Conservation (phyloP, 2,329 filamentous ascomycete genomes). For the Xylaria sp. region DNA sequence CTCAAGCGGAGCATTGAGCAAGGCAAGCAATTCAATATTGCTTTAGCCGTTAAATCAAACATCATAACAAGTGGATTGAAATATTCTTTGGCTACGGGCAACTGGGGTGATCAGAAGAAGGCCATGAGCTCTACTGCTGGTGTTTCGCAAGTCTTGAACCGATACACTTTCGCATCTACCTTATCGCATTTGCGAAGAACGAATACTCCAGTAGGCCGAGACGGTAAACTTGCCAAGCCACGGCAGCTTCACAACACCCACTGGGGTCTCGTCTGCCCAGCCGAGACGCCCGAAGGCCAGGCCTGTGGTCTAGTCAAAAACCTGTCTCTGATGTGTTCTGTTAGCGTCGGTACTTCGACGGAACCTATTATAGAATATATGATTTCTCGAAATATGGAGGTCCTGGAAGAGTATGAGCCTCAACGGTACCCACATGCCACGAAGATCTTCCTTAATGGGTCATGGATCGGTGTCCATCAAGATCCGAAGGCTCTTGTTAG, state of each 20-base stretch:
- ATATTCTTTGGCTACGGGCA: conserved; percentile 95
- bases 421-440: conserved; percentile 87
- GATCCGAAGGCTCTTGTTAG: conserved; percentile 85
- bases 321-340: conserved; percentile 95
- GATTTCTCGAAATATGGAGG: conserved; percentile 93
- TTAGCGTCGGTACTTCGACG: conserved; percentile 91
- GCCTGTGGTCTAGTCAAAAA: conserved; percentile 99
- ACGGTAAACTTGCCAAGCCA: conserved; percentile 97
- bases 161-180: conserved; percentile 96
- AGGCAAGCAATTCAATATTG: conserved; percentile 86
- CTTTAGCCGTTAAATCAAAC: conserved; percentile 86
- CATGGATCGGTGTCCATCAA: conserved; percentile 95
- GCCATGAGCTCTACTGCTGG: conserved; percentile 92
- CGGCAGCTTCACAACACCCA: conserved; percentile 98
- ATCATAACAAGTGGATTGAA: conserved; percentile 94
- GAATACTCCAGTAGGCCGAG: conserved; percentile 95
- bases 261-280: conserved; percentile 96
- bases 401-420: conserved; percentile 93
- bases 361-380: conserved; percentile 94
- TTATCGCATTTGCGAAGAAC: conserved; percentile 95
- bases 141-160: conserved; percentile 96
- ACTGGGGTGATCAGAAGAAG: conserved; percentile 99
- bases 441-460: conserved; percentile 97
- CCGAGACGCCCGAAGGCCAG: conserved; percentile 97
- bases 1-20: conserved; percentile 91